Evolutionary conservation across 2,329 filamentous ascomycete genomes (phyloP).

Genomic region (Xylariaceae sp.): DNA sequence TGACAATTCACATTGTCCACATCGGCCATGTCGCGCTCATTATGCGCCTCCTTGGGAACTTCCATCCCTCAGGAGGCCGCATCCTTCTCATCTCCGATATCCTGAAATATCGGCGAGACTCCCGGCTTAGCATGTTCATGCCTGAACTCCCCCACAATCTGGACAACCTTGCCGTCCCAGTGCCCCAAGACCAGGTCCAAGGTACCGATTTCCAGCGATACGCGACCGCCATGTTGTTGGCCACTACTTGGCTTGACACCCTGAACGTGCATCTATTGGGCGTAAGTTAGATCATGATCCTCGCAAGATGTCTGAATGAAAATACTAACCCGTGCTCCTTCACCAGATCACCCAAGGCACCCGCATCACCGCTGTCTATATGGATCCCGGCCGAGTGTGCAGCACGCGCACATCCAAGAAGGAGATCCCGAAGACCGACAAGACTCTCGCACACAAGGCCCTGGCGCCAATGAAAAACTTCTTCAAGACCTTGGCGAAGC

Average conservation of each 20-base stretch:
- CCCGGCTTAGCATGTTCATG: not conserved
- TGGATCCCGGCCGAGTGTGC: constrained; percentile 15
- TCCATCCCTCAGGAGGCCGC: constrained; percentile 54
- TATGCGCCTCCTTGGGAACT: constrained; percentile 47
- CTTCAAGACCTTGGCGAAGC: not conserved
- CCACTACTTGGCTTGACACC: constrained; percentile 36
- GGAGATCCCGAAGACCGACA: constrained; percentile 7
- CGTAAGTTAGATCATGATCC: constrained; percentile 3
- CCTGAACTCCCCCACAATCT: not conserved
- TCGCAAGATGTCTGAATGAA: not conserved
- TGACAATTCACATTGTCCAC: constrained; percentile 37
- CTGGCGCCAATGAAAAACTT: not conserved
- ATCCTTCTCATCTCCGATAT: constrained; percentile 48
- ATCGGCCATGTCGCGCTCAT: constrained; percentile 32
- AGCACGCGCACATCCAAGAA: constrained; percentile 14
- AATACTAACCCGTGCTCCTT: not conserved
- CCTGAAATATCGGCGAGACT: constrained; percentile 23
- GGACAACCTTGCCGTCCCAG: not conserved
- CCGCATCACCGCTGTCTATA: constrained; percentile 15
- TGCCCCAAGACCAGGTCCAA: constrained; percentile 22
- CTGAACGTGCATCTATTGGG: constrained; percentile 32
- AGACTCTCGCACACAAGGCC: not conserved
- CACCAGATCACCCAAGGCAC: not conserved
- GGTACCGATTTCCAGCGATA: constrained; percentile 40
- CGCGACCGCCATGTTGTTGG: constrained; percentile 36